Evolutionary conservation across 495 filamentous ascomycete species (phyloP).

Genomic region (Aspergillus nidulans): DNA sequence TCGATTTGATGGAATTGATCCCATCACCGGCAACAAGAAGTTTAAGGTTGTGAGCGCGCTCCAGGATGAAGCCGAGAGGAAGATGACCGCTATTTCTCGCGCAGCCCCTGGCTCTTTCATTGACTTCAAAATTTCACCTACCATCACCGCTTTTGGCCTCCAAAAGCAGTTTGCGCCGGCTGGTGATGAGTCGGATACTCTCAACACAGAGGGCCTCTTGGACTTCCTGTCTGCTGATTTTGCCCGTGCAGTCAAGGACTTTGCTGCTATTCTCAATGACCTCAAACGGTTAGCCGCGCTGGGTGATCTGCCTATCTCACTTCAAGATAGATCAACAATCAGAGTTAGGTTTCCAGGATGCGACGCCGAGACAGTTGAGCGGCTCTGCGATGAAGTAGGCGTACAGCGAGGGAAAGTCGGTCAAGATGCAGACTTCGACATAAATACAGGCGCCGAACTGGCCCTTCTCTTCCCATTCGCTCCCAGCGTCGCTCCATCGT

Average conservation of each 20-base stretch:
- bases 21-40: slow-evolving; percentile 65
- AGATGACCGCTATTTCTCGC: slow-evolving; percentile 50
- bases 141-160: slow-evolving; percentile 70
- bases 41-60: slow-evolving; percentile 66
- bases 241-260: slow-evolving; percentile 76
- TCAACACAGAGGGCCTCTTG: slow-evolving; percentile 76
- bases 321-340: slow-evolving; percentile 60
- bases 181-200: slow-evolving; percentile 38
- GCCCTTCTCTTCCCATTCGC: slow-evolving; percentile 85
- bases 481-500: slow-evolving; percentile 47
- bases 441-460: slow-evolving; percentile 57
- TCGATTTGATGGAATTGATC: slow-evolving; percentile 70
- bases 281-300: slow-evolving; percentile 68
- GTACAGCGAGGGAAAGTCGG: slow-evolving; percentile 68
- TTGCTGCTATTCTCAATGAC: slow-evolving; percentile 74
- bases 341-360: slow-evolving; percentile 88
- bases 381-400: slow-evolving; percentile 81
- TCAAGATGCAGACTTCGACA: slow-evolving; percentile 73
- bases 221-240: slow-evolving; percentile 85
- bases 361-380: slow-evolving; percentile 76
- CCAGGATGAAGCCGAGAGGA: slow-evolving; percentile 63
- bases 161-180: slow-evolving; percentile 28
- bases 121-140: slow-evolving; percentile 83
- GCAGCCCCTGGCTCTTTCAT: slow-evolving; percentile 69
- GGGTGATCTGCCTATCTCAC: slow-evolving; percentile 76